phyloP scores from a whole-genome alignment of 2,329 filamentous ascomycete species.

The Fusarium musae region DNA sequence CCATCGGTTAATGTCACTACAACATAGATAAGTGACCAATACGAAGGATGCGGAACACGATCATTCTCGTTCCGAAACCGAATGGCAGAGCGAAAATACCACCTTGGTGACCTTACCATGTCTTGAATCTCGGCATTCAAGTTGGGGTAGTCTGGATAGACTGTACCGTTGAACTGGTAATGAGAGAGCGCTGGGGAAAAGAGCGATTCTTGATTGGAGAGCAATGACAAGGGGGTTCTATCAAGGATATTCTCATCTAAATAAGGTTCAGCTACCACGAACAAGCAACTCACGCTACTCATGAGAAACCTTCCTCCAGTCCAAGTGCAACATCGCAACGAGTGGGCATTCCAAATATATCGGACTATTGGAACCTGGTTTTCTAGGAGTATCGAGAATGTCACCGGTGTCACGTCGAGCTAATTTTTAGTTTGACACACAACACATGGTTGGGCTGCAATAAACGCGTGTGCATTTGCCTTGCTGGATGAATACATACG shows the following conservation, averaged over 20 bases:
- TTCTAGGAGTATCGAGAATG: not conserved
- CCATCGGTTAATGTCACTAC: not conserved
- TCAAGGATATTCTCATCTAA: slow-evolving; percentile 30
- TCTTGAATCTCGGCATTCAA: slow-evolving; percentile 27
- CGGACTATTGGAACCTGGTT: not conserved
- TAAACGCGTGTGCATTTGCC: not conserved
- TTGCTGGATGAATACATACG: not conserved
- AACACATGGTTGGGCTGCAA: not conserved
- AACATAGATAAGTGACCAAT: not conserved
- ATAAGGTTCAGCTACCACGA: slow-evolving; percentile 38
- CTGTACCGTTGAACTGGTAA: slow-evolving; percentile 28
- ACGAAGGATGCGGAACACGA: not conserved
- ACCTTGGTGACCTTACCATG: slow-evolving; percentile 18
- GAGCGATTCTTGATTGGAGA: slow-evolving; percentile 34
- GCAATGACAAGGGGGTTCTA: slow-evolving; percentile 18
- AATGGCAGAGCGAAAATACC: slow-evolving; percentile 17
- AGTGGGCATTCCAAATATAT: not conserved
- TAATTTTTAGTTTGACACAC: slow-evolving; percentile 2
- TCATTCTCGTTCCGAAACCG: slow-evolving; percentile 14
- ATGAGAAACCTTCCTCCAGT: slow-evolving; percentile 10
- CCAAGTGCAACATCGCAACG: slow-evolving; percentile 1
- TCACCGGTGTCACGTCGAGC: not conserved
- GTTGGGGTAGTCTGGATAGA: slow-evolving; percentile 12
- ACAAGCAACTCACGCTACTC: slow-evolving; percentile 23
- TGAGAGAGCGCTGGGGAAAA: slow-evolving; percentile 8